Base-by-base conservation (phyloP, 2,329 filamentous ascomycete genomes). In the Cladosporium sphaerospermum region DNA sequence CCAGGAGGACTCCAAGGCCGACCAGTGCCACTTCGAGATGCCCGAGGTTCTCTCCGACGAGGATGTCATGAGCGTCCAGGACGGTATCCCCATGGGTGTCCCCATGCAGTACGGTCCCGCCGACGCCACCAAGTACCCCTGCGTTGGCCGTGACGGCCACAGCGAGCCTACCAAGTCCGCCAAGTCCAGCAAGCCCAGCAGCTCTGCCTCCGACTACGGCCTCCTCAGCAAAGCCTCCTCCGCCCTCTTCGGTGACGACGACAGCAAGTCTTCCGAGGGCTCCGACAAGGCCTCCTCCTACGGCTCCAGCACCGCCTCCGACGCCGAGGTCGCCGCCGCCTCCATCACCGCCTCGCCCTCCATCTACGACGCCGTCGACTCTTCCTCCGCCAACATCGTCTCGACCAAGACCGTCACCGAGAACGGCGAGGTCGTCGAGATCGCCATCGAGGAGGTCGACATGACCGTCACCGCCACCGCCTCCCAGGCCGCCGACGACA, bases 21-120 rank as follows among this genome's bases (percentile, higher is more conserved):
- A 67, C 1, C 61, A 79, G 54, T 95, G 90, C 74, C 74, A 76
- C 47, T 78, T 92, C 64, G 65, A 79, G 1, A 56, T 84, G 1
- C 85, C 87, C 3, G 56, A 69, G 0, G 60, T 64, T 0, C 67
- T 93, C 16, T 64, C 68, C 1, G 57, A 73, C 8, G 89, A 95
- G 56, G 71, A 89, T 62, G 78, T 81, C 47, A 61, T 68, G 2
- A 79, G 81, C 9, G 74, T 79, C 6, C 69, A 81, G 51, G 67
- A 74, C 10, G 73, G 76, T 41, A 78, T 95, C 16, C 89, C 89
- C 4, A 88, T 89, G 41, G 77, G 80, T 54, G 71, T 76, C n/a
- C 71, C 71, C n/a, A 62, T 77, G 45, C 73, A 76, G 61, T 66
- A 67, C 53, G 74, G 75, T 19, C 74, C 73, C 16, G 68, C 62